Conservation (phyloP, 768 basidiomycete genomes). For the Asterophora lycoperdoides region DNA sequence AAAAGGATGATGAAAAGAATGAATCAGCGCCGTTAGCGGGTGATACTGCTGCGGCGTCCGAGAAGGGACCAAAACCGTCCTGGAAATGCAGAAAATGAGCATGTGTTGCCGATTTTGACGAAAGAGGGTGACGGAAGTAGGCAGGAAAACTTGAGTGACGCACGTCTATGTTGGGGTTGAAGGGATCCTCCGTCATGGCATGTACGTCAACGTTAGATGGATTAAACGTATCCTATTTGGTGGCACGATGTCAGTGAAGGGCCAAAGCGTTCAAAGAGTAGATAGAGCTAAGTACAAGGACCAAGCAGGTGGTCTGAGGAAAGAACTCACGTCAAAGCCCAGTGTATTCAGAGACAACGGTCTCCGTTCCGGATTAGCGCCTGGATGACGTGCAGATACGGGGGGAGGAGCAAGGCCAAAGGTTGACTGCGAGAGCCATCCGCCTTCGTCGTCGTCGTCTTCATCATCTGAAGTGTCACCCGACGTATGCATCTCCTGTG, state of each 20-base stretch:
- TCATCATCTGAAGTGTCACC: constrained; percentile 54
- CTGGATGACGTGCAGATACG: constrained; percentile 42
- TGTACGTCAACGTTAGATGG: constrained; percentile 31
- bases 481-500: constrained; percentile 64
- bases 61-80: constrained; percentile 79
- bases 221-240: constrained; percentile 49
- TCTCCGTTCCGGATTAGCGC: constrained; percentile 36
- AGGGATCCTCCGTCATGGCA: constrained; percentile 44
- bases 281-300: neutral
- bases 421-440: constrained; percentile 78
- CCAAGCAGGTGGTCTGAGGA: neutral
- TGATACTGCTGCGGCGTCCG: constrained; percentile 47
- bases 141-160: constrained; percentile 10
- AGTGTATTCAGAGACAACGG: constrained; percentile 31
- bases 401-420: constrained; percentile 55
- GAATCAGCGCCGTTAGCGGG: constrained; percentile 32
- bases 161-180: constrained; percentile 53
- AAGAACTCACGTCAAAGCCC: constrained; percentile 52
- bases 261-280: too few relatives aligned
- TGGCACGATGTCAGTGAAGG: neutral
- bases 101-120: neutral
- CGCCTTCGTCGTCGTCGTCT: constrained; percentile 75
- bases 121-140: neutral
- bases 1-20: constrained; percentile 61
- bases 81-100: constrained; percentile 23